Base-by-base conservation (phyloP, 257 asterid species). In the Solanum rostratum region DNA sequence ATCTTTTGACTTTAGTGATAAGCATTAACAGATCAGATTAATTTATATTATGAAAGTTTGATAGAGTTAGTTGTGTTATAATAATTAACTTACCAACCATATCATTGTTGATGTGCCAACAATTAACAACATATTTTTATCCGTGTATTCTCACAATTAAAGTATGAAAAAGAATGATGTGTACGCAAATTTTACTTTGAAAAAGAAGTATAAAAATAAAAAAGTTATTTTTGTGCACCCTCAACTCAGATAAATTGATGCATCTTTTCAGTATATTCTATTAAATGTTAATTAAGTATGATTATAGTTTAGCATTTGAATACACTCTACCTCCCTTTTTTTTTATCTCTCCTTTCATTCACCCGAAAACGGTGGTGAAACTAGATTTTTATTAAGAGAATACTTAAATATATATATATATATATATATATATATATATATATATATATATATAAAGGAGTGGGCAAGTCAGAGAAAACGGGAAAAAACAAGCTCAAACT, bases 101-200 rank as follows among this genome's bases (percentile, higher is more conserved):
- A 65, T 76, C 82, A 33, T 49, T 9, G 24, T 76, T 76, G 82
- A 49, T 49, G 41, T 22, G 29, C 10, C 73, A 65, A 14, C 41
- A 4, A 27, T 18, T 18, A 62, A 60, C 3, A 10, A 57, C 66
- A 57, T 3, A n/a, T 57, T 6, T n/a, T 57, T 6, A 2, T 15
- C 15, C 1, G 27, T n/a, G 7, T 59, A 59, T n/a, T 59, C 15
- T n/a, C 3, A 12, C 7, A 1, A 59, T 1, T n/a, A 0, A 10
- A 59, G 0, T 59, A 2, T 59, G 11, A 4, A 59, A 59, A 59
- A n/a, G 0, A 0, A 1, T 15, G 12, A 0, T 27, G 0, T 13
- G 2, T 13, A 13, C 1, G 0, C 3, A 62, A 0, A 12, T 24
- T 1, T 62, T 62, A 62, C 6, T 24, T 0, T 22, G 3, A 33